A percentile compares a stretch with the other conserved stretches of the same genome.
Evolutionary conservation across 495 filamentous ascomycete species (phyloP).

Genomic region (Friedmanniomyces simplex): DNA sequence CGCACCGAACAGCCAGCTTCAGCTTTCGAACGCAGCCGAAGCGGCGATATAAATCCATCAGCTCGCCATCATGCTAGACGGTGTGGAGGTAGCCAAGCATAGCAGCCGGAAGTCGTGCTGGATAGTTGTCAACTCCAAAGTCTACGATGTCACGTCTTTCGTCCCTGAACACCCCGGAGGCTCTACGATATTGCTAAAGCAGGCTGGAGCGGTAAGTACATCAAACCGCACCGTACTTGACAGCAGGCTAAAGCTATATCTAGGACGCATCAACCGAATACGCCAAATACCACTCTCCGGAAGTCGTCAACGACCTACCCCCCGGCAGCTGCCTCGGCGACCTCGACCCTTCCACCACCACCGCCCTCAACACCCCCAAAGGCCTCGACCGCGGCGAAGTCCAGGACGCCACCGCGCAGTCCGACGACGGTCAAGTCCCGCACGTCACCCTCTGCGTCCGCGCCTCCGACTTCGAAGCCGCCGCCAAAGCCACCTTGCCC

Average conservation of each 20-base stretch:
- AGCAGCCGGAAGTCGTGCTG: conserved; percentile 12
- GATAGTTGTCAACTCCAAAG: conserved; percentile 23
- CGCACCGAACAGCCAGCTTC: too few species aligned
- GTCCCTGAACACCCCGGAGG: conserved; percentile 24
- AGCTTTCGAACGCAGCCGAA: too few species aligned
- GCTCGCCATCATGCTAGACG: neutral
- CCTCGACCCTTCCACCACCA: conserved; percentile 40
- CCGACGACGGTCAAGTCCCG: neutral
- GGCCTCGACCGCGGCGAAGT: conserved; percentile 26
- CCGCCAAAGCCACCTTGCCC: conserved; percentile 50
- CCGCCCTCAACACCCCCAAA: conserved; percentile 16
- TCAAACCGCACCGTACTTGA: neutral
- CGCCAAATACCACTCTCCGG: conserved; percentile 51
- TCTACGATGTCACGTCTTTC: conserved; percentile 25
- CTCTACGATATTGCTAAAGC: conserved; percentile 49
- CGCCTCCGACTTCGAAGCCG: conserved; percentile 51
- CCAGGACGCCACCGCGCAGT: neutral
- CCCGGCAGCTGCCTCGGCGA: conserved; percentile 46
- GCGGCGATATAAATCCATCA: neutral
- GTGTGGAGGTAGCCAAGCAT: conserved; percentile 3
- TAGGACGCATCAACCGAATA: conserved; percentile 61
- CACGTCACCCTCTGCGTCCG: neutral
- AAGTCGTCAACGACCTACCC: conserved; percentile 45
- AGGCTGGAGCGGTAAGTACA: conserved; percentile 43
- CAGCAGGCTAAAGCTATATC: neutral